A percentile compares a stretch with the other conserved stretches of the same genome.
Evolutionary conservation across 2,329 filamentous ascomycete species (phyloP).

Genomic region (Aureobasidium zeae): DNA sequence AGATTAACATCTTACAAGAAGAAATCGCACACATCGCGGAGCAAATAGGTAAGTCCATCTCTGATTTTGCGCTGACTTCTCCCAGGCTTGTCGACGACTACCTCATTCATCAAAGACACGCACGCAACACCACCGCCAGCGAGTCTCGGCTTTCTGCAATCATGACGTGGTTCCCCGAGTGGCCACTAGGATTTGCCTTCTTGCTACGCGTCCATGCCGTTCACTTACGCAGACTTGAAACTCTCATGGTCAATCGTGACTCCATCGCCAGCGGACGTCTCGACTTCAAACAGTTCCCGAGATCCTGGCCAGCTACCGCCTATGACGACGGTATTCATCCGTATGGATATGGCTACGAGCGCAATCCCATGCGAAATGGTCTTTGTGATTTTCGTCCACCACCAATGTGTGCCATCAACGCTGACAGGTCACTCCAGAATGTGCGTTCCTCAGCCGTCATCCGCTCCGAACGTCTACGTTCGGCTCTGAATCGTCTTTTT

Average conservation of each 20-base stretch:
- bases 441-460: background rate
- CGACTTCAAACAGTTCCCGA: background rate
- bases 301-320: background rate
- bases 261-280: background rate
- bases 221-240: background rate
- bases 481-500: background rate
- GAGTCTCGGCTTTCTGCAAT: background rate
- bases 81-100: conserved; percentile 4
- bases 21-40: background rate
- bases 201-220: background rate
- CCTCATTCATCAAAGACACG: background rate
- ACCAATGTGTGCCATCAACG: background rate
- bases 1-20: background rate
- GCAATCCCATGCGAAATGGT: background rate
- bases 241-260: background rate
- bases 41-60: background rate
- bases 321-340: background rate
- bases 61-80: background rate
- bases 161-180: conserved; percentile 1
- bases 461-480: background rate
- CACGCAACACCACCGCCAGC: background rate
- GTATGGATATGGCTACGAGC: conserved; percentile 5
- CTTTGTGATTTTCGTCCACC: conserved; percentile 1
- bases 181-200: background rate
- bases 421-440: background rate